Conservation (phyloP, 2,329 filamentous ascomycete species). For the Sporothrix mexicana region DNA sequence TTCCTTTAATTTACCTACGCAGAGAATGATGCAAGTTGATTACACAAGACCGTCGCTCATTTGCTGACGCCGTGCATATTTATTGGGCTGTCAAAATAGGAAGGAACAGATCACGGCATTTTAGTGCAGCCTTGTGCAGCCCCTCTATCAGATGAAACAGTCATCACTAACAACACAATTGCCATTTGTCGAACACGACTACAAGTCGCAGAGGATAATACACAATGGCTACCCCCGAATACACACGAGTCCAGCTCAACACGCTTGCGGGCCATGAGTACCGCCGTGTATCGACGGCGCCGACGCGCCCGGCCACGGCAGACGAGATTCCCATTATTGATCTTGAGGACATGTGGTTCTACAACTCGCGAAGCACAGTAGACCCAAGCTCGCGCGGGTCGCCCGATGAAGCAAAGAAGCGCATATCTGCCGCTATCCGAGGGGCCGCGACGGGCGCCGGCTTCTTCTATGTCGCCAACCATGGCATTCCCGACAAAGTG, state of each 20-base stretch:
- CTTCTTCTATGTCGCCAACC: constrained; percentile 41
- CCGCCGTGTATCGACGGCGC: constrained; percentile 45
- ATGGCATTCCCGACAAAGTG: constrained; percentile 38
- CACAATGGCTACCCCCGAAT: constrained; percentile 22
- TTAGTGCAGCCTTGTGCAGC: background rate
- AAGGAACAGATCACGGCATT: constrained; percentile 21
- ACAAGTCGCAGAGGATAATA: background rate
- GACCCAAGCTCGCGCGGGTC: background rate
- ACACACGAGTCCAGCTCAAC: constrained; percentile 37
- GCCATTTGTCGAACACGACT: background rate
- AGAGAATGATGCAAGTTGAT: background rate
- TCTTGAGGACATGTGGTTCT: constrained; percentile 49
- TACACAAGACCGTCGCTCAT: background rate
- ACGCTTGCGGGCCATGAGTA: constrained; percentile 48
- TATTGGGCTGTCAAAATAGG: constrained; percentile 8
- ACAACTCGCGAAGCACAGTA: constrained; percentile 34
- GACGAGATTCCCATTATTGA: constrained; percentile 62
- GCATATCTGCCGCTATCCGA: constrained; percentile 51
- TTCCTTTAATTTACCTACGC: background rate
- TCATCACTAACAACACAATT: background rate
- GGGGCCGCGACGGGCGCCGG: constrained; percentile 37
- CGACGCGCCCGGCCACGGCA: constrained; percentile 47
- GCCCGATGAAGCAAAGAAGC: constrained; percentile 29
- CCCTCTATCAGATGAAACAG: background rate
- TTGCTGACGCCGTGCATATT: constrained; percentile 19